These are phyloP conservation scores for Tetrapyrgos nigripes DNA, from an alignment of 1,284 basidiomycete genomes.

Conservation along the genomic window DNA sequence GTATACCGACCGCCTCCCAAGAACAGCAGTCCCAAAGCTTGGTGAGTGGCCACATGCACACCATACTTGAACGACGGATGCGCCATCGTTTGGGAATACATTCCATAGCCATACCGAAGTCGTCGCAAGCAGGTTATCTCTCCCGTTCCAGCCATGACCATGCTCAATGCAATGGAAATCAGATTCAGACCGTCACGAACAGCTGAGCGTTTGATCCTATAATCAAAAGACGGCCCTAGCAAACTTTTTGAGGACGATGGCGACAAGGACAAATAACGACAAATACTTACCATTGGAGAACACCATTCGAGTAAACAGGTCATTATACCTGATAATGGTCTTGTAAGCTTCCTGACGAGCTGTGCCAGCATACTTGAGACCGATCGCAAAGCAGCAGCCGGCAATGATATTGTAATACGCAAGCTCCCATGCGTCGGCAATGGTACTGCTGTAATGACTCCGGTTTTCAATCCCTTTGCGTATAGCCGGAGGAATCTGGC, in stretches of 20 bases:
- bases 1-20: conserved; percentile 94
- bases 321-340: conserved; percentile 83
- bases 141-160: conserved; percentile 97
- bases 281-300: conserved; percentile 62
- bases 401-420: conserved; percentile 91
- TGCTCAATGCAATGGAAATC: conserved; percentile 84
- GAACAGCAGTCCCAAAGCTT: conserved; percentile 93
- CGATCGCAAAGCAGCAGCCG: conserved; percentile 91
- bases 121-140: conserved; percentile 90
- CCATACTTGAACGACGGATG: conserved; percentile 87
- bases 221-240: conserved; percentile 79
- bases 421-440: conserved; percentile 83
- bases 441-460: conserved; percentile 51
- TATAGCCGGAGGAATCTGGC: conserved; percentile 79
- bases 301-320: conserved; percentile 74
- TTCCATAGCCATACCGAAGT: conserved; percentile 92
- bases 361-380: conserved; percentile 93
- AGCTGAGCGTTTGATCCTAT: conserved; percentile 84
- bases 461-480: conserved; percentile 60
- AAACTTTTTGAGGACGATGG: background rate
- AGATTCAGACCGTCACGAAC: conserved; percentile 91
- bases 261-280: background rate
- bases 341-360: conserved; percentile 87
- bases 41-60: conserved; percentile 89
- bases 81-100: conserved; percentile 82